phyloP scores from a whole-genome alignment of 2,329 filamentous ascomycete species.

The Phoma sp. region DNA sequence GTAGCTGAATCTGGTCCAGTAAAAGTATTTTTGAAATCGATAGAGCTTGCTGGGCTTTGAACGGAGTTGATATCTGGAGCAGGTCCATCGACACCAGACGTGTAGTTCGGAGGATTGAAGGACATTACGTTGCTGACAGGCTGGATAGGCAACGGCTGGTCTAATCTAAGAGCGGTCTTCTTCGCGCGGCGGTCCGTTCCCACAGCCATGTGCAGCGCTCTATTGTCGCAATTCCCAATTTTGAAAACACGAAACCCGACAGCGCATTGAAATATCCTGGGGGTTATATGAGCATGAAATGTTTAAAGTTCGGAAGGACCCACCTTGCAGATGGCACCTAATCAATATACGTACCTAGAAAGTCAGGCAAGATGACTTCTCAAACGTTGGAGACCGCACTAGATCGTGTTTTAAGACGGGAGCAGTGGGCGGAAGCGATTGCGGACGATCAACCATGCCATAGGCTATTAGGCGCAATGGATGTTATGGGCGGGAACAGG shows the following conservation, averaged over 20 bases:
- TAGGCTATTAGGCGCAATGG: conserved; percentile 38
- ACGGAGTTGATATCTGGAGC: conserved; percentile 29
- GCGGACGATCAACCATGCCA: conserved; percentile 43
- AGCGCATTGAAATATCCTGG: conserved; percentile 40
- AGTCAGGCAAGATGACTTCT: conserved; percentile 36
- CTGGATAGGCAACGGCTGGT: conserved; percentile 41
- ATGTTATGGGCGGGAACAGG: conserved; percentile 32
- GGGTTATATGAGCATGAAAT: conserved; percentile 35
- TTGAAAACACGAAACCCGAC: conserved; percentile 27
- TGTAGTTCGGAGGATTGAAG: conserved; percentile 38
- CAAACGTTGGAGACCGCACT: conserved; percentile 47
- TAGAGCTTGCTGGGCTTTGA: conserved; percentile 30
- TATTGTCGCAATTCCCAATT: conserved; percentile 36
- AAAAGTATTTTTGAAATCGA: conserved; percentile 27
- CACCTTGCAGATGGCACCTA: conserved; percentile 28
- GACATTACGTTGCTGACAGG: conserved; percentile 44
- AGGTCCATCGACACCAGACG: conserved; percentile 35
- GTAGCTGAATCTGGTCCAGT: conserved; percentile 24
- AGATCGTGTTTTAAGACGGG: conserved; percentile 36
- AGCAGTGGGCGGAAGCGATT: conserved; percentile 41
- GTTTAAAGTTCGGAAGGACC: conserved; percentile 32
- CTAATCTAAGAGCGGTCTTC: conserved; percentile 42
- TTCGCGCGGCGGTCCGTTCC: conserved; percentile 44
- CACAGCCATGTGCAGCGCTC: conserved; percentile 47
- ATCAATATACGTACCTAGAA: conserved; percentile 37